Evolutionary conservation across 148 eudicot species (phyloP), one percentile per base, ranked within the genome.

Genomic region (Chenopodium formosanum): DNA sequence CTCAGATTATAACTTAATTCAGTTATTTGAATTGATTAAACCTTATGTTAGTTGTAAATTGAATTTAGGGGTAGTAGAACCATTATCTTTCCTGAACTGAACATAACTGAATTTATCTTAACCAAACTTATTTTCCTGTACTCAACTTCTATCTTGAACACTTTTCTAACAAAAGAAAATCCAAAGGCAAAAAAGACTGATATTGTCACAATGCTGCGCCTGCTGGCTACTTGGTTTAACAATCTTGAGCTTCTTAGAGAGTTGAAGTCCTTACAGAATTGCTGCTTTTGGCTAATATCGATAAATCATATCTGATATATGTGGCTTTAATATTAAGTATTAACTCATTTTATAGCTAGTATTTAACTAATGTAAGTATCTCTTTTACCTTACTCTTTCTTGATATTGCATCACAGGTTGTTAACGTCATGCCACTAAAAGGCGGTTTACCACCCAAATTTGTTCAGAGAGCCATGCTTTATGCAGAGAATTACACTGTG

Each of bases 401-500:
- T 40, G 32, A 19, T 27, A 46, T 11, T 58, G 23, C 65, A 47
- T 69, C 50, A 81, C 90, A 95, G 98, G 93, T 93, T 77, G 80
- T 85, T 34, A 89, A 85, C 78, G 69, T 92, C 52, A 70, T 91
- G 83, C 96, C 96, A 40, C 79, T 91, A 68, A 92, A 83, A 87
- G 93, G 93, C 56, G 93, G 92, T 56, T 72, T 91, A 10, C 89
- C 92, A 60, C 97, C 97, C 12, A 92, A 89, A 81, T 92, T 77
- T 83, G 74, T 91, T 19, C 91, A 92, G 83, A 91, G 91, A 74
- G 87, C 90, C 27, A 73, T 80, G 74, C 91, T 93, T 27, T 83
- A 82, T 70, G 86, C 98, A 2, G 97, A 93, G 74, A 93, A 87
- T 70, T 93, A 91, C 86, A 91, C 85, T 85, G 93, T 93, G 27